These are phyloP conservation scores for Limonomyces culmigenus DNA, from an alignment of 1,284 basidiomycete genomes.

Conservation along the genomic window DNA sequence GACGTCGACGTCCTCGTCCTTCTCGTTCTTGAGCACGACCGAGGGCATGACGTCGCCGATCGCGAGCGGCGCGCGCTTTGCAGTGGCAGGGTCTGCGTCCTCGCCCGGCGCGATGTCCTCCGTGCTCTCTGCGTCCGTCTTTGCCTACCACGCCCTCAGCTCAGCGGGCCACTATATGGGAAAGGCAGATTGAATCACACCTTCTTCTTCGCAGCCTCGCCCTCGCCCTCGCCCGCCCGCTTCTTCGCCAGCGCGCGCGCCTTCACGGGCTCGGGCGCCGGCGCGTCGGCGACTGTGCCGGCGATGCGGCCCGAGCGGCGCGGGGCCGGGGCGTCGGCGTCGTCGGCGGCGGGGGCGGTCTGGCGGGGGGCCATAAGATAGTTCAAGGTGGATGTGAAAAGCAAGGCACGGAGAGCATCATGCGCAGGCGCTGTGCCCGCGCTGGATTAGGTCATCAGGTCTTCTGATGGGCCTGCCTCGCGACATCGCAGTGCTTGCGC, in stretches of 20 bases:
- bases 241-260: not conserved
- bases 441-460: too few species aligned
- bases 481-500: too few species aligned
- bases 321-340: not conserved
- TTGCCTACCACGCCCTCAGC: too few species aligned
- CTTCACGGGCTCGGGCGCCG: not conserved
- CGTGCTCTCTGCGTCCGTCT: not conserved
- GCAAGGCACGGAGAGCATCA: too few species aligned
- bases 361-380: too few species aligned
- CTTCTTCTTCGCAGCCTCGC: not conserved
- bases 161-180: too few species aligned
- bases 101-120: not conserved
- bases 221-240: not conserved
- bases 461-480: too few species aligned
- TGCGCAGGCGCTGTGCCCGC: too few species aligned
- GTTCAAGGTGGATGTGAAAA: not conserved
- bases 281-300: too few species aligned
- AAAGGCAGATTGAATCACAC: not conserved
- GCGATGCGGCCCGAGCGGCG: not conserved
- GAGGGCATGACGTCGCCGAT: slow-evolving; percentile 68
- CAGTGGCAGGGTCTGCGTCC: not conserved
- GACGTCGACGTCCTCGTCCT: slow-evolving; percentile 56
- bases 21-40: slow-evolving; percentile 64
- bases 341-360: too few species aligned
- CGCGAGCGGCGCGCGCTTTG: slow-evolving; percentile 23